phyloP scores from a whole-genome alignment of 176 grass and related monocot species.

The Phoenix roebelenii region DNA sequence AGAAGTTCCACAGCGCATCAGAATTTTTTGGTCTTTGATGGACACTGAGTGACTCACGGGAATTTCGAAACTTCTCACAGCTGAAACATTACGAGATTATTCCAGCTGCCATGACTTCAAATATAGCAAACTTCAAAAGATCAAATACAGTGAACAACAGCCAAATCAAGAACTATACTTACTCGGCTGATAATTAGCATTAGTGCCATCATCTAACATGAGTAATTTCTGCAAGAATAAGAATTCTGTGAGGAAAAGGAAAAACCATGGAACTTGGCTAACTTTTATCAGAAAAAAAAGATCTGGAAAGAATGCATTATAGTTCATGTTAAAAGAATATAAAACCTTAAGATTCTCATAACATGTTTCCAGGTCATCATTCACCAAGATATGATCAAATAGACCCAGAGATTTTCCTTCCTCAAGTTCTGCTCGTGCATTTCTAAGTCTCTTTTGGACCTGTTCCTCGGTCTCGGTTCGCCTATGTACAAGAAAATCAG shows the following conservation, averaged over 20 bases:
- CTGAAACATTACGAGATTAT: conserved; percentile 23
- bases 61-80: conserved; percentile 23
- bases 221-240: conserved; percentile 56
- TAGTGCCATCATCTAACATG: conserved; percentile 35
- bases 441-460: conserved; percentile 74
- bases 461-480: conserved; percentile 68
- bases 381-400: conserved; percentile 76
- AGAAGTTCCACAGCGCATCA: conserved; percentile 41
- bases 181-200: conserved; percentile 36
- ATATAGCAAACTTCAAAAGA: no score
- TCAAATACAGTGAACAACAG: not conserved
- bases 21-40: conserved; percentile 40
- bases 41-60: conserved; percentile 14
- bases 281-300: no score
- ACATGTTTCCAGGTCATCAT: conserved; percentile 87
- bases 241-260: not conserved
- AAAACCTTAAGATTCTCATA: conserved; percentile 84
- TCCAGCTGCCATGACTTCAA: not conserved
- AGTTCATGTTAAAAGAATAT: no score
- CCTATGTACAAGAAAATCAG: conserved; percentile 10
- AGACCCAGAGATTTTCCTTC: conserved; percentile 56
- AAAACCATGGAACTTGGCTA: no score
- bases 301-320: not conserved
- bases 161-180: conserved; percentile 17
- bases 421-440: conserved; percentile 74